Base-by-base conservation (phyloP, 2,329 filamentous ascomycete species). In the Calonectria pauciramosa region DNA sequence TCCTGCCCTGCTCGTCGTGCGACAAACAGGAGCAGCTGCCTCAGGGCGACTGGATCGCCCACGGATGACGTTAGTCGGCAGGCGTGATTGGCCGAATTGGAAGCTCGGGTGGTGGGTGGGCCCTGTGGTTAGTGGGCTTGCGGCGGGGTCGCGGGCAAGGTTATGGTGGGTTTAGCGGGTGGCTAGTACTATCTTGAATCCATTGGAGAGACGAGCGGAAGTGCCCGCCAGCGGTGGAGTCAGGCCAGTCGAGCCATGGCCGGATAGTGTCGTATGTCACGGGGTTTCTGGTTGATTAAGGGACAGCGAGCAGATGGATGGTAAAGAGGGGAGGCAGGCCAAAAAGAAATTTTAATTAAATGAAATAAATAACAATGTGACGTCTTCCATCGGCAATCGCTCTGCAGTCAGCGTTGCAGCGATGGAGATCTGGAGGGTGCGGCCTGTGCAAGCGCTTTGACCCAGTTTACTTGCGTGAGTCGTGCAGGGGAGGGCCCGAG, bases 1-100 rank as follows among this genome's bases (percentile, higher is more conserved):
- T 54, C 51, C 26, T 54, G 23, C 51, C 51, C 44, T 41, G 56
- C 20, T 47, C 56, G 65, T 70, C 54, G 54, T 64, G 68, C 56
- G 68, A 63, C 54, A 23, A 44, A 16, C 54, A 34, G 67, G 32
- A 60, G 54, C 38, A 70, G 54, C 67, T 63, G 60, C 67, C 52
- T 69, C 36, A 26, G 66, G 52, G 67, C 38, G 52, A 44, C 52
- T 44, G 30, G 41, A 36, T 38, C 67, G 18, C 38, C 56, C 32
- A 70, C 56, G 32, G 68, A 70, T 70, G 68, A 70, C 68, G 68
- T 70, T 64, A 20, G 23, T 14, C 14, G 59, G n/a, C 32, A 7
- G 18, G 14, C 18, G 5, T 64, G 56, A 59, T 70, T 70, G 68
- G 68, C 56, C 23, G 23, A 44, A 49, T 16, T 49, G 60, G 9